Percentiles rank a stretch among this genome's conserved stretches.
phyloP scores from a whole-genome alignment of 2,329 filamentous ascomycete species.

The Colletotrichum salicis region DNA sequence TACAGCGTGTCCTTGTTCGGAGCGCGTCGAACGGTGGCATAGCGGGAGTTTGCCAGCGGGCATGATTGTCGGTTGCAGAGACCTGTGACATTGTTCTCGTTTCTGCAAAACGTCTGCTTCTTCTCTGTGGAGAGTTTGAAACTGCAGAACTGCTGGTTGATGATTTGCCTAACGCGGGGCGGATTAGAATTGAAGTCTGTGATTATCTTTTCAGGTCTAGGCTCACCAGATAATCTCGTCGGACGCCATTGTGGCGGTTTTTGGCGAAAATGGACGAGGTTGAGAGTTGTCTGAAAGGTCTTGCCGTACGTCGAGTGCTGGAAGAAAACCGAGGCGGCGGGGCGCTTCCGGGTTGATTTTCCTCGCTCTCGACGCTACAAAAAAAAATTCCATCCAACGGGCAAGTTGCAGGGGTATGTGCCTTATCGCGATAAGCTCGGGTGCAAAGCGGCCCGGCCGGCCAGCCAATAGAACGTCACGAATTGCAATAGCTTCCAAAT shows the following conservation, averaged over 20 bases:
- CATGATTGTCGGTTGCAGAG: slow-evolving; percentile 90
- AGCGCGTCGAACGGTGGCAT: slow-evolving; percentile 89
- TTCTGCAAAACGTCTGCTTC: slow-evolving; percentile 92
- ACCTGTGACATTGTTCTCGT: slow-evolving; percentile 88
- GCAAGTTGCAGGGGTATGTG: slow-evolving; percentile 14
- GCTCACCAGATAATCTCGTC: slow-evolving; percentile 88
- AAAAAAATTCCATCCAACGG: slow-evolving; percentile 26
- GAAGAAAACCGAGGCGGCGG: slow-evolving; percentile 32
- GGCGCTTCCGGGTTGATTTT: slow-evolving; percentile 27
- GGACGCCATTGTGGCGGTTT: slow-evolving; percentile 73
- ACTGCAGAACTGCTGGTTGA: slow-evolving; percentile 93
- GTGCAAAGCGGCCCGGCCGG: slow-evolving; percentile 15
- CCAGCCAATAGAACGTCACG: slow-evolving; percentile 28
- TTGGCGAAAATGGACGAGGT: slow-evolving; percentile 6
- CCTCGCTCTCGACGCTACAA: slow-evolving; percentile 25
- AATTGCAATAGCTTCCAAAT: slow-evolving; percentile 23
- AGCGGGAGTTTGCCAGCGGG: slow-evolving; percentile 89
- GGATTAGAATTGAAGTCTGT: not conserved
- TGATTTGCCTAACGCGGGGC: slow-evolving; percentile 71
- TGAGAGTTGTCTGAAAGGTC: not conserved
- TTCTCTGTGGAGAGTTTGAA: slow-evolving; percentile 94
- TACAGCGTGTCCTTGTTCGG: slow-evolving; percentile 86
- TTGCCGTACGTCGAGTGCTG: slow-evolving; percentile 24
- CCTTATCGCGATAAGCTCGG: slow-evolving; percentile 35
- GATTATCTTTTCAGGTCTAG: not conserved